Evolutionary conservation across 1,284 basidiomycete species (phyloP).

Genomic region (Sanghuangporus weigelae): DNA sequence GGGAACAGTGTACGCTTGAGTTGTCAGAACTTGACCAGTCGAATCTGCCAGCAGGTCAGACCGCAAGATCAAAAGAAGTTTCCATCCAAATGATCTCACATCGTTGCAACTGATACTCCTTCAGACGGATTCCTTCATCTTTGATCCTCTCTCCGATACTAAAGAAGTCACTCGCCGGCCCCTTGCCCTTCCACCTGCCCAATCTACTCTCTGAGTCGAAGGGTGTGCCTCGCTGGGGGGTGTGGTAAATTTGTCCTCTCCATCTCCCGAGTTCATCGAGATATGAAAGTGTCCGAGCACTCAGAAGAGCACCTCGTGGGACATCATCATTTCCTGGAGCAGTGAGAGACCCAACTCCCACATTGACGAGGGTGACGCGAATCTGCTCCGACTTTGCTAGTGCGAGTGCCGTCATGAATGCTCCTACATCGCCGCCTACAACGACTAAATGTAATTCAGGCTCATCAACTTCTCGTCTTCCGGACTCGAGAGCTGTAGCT

Average conservation of each 20-base stretch:
- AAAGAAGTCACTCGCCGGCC: neutral
- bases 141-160: neutral
- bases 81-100: neutral
- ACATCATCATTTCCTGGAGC: neutral
- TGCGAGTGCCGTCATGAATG: constrained; percentile 2
- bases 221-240: neutral
- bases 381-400: neutral
- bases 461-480: neutral
- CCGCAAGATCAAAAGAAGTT: neutral
- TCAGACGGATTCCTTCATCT: neutral
- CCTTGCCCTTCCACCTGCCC: constrained; percentile 1
- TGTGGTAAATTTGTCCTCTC: neutral
- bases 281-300: neutral
- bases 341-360: neutral
- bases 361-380: constrained; percentile 6
- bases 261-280: neutral
- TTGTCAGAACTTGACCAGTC: neutral
- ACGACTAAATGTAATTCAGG: constrained; percentile 3
- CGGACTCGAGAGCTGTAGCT: neutral
- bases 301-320: neutral
- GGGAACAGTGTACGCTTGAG: neutral
- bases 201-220: neutral
- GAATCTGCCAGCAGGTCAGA: neutral
- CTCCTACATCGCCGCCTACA: constrained; percentile 5
- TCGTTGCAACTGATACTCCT: neutral